These are phyloP conservation scores for Thermothelomyces thermophilus DNA, from an alignment of 2,329 filamentous ascomycete species.

Conservation along the genomic window DNA sequence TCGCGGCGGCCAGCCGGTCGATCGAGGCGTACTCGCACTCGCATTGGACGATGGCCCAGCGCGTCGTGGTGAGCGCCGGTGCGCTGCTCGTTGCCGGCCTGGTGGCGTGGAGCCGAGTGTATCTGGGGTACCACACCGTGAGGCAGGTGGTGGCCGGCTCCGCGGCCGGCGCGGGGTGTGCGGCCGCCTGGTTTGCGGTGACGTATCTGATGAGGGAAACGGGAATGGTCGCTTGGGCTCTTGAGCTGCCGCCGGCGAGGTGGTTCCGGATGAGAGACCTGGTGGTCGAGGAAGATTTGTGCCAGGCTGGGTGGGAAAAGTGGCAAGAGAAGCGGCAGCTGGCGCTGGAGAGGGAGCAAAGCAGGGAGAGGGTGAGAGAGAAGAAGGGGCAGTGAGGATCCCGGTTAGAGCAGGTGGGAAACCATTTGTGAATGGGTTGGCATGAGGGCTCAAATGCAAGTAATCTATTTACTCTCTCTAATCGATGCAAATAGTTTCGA, in stretches of 20 bases:
- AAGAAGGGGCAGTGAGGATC: neutral
- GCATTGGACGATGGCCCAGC: slow-evolving; percentile 56
- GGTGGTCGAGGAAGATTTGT: slow-evolving; percentile 78
- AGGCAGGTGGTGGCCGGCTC: slow-evolving; percentile 81
- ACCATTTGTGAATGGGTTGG: too few relatives aligned
- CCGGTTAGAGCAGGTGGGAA: neutral
- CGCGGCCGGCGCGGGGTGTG: slow-evolving; percentile 62
- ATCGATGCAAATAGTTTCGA: too few relatives aligned
- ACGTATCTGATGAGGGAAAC: slow-evolving; percentile 59
- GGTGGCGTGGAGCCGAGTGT: slow-evolving; percentile 78
- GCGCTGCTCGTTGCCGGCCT: slow-evolving; percentile 55
- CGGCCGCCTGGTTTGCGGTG: slow-evolving; percentile 69
- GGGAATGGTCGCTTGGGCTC: slow-evolving; percentile 65
- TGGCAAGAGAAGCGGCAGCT: slow-evolving; percentile 57
- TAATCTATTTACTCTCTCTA: too few relatives aligned
- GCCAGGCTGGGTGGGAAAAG: slow-evolving; percentile 87
- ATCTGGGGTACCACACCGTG: slow-evolving; percentile 86
- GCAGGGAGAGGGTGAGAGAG: slow-evolving; percentile 1
- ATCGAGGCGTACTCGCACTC: slow-evolving; percentile 36
- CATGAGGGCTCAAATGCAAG: too few relatives aligned
- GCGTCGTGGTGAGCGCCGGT: slow-evolving; percentile 47
- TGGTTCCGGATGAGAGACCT: slow-evolving; percentile 74
- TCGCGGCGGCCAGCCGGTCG: slow-evolving; percentile 6
- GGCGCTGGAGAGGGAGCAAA: slow-evolving; percentile 7
- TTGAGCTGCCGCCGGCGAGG: slow-evolving; percentile 59